phyloP scores from a whole-genome alignment of 1,139 yeast genomes.

The Sugiyamaella neomexicana region DNA sequence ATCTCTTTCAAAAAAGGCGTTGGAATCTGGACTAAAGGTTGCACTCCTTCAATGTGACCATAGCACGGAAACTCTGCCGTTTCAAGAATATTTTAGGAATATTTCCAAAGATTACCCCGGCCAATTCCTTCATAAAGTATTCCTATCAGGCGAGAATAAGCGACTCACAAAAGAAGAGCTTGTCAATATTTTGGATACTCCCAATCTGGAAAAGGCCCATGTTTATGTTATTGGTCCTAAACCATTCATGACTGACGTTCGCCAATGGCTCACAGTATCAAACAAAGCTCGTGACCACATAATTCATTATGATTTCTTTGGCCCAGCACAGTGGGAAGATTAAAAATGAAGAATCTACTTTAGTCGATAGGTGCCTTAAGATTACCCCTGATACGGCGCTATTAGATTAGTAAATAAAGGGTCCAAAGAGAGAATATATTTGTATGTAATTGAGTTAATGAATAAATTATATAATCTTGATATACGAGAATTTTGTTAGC shows the following conservation, averaged over 20 bases:
- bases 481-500: too few species aligned
- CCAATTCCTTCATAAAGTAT: slow-evolving; percentile 26
- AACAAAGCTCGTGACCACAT: slow-evolving; percentile 1
- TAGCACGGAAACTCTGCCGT: slow-evolving; percentile 28
- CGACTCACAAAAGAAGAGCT: slow-evolving; percentile 26
- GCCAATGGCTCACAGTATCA: slow-evolving; percentile 9
- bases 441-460: background rate
- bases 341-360: background rate
- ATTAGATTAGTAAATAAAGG: background rate
- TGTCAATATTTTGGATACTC: slow-evolving; percentile 15
- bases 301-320: slow-evolving; percentile 22
- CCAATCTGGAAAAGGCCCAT: slow-evolving; percentile 19
- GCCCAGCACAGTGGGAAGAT: slow-evolving; percentile 19
- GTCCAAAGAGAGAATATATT: background rate
- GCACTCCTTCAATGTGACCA: slow-evolving; percentile 32
- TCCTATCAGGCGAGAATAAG: slow-evolving; percentile 26
- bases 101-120: slow-evolving; percentile 22
- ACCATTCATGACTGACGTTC: slow-evolving; percentile 26
- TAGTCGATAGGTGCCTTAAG: background rate
- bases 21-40: slow-evolving; percentile 20
- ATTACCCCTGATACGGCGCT: background rate
- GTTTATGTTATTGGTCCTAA: slow-evolving; percentile 32
- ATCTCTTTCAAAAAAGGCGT: slow-evolving; percentile 50
- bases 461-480: too few species aligned
- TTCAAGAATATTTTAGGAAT: slow-evolving; percentile 23